phyloP scores from a whole-genome alignment of 2,329 filamentous ascomycete genomes.

The Akanthomyces lecanii region DNA sequence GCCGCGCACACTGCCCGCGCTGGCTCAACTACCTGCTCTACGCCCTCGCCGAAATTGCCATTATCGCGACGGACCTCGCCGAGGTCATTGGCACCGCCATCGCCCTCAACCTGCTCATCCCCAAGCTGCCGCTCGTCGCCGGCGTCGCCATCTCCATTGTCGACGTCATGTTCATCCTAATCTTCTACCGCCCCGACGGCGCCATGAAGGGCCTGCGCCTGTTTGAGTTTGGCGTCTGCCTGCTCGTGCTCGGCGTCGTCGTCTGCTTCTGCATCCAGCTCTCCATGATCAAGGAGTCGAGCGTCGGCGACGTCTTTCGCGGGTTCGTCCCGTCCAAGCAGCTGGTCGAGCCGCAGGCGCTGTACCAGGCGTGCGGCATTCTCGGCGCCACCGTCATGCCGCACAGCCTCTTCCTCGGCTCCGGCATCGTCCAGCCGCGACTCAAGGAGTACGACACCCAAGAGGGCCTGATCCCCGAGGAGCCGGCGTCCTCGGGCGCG shows the following conservation, averaged over 20 bases:
- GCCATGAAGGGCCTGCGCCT: slow-evolving; percentile 54
- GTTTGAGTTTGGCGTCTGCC: slow-evolving; percentile 62
- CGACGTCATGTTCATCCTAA: slow-evolving; percentile 62
- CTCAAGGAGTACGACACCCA: slow-evolving; percentile 60
- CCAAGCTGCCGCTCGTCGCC: slow-evolving; percentile 60
- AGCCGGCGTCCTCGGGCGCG: slow-evolving; percentile 25
- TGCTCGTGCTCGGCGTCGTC: slow-evolving; percentile 57
- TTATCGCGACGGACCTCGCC: slow-evolving; percentile 68
- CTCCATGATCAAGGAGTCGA: slow-evolving; percentile 53
- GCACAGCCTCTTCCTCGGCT: slow-evolving; percentile 64
- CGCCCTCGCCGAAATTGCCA: slow-evolving; percentile 59
- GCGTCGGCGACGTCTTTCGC: slow-evolving; percentile 55
- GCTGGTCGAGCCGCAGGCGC: slow-evolving; percentile 36
- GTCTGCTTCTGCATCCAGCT: slow-evolving; percentile 69
- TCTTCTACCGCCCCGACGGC: slow-evolving; percentile 61
- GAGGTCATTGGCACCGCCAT: slow-evolving; percentile 71
- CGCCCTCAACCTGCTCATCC: slow-evolving; percentile 61
- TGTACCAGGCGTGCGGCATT: slow-evolving; percentile 72
- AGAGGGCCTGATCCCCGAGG: slow-evolving; percentile 46
- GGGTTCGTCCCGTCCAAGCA: slow-evolving; percentile 61
- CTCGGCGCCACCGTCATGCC: slow-evolving; percentile 73
- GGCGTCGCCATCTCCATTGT: slow-evolving; percentile 65
- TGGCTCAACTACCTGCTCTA: slow-evolving; percentile 64
- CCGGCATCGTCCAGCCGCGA: slow-evolving; percentile 63
- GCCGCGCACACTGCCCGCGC: slow-evolving; percentile 58